A percentile compares a stretch with the other conserved stretches of the same genome.
Conservation (phyloP, 2,329 filamentous ascomycete species). For the Colletotrichum plurivorum region DNA sequence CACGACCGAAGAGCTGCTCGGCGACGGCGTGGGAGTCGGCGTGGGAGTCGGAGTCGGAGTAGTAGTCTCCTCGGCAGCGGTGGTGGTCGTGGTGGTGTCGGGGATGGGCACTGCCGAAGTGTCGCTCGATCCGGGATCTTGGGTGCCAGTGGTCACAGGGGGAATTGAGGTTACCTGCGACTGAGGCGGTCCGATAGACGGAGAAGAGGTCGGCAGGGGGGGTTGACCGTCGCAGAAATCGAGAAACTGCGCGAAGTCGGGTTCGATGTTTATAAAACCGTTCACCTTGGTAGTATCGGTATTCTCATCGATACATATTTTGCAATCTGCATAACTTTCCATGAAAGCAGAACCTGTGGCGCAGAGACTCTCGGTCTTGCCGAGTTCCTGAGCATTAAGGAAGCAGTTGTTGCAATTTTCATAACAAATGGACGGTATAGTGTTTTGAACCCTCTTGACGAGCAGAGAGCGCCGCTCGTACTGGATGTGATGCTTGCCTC, state of each 20-base stretch:
- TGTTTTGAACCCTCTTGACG: conserved; percentile 56
- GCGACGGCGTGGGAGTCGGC: conserved; percentile 2
- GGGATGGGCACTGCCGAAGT: conserved; percentile 34
- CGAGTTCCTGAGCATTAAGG: conserved; percentile 60
- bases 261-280: background rate
- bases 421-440: conserved; percentile 65
- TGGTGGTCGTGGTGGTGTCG: conserved; percentile 12
- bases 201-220: conserved; percentile 39
- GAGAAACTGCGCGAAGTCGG: conserved; percentile 52
- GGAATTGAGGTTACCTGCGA: conserved; percentile 43
- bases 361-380: conserved; percentile 66
- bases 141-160: conserved; percentile 40
- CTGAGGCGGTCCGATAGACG: conserved; percentile 47
- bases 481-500: conserved; percentile 32
- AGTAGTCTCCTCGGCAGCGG: conserved; percentile 1
- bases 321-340: conserved; percentile 54
- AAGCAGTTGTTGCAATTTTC: conserved; percentile 65
- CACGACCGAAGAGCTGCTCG: conserved; percentile 25
- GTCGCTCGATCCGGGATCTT: conserved; percentile 19
- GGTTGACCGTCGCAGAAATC: conserved; percentile 57
- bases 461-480: conserved; percentile 42
- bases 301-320: conserved; percentile 53
- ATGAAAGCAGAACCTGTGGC: conserved; percentile 56
- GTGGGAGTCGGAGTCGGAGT: background rate
- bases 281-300: background rate